Conservation (phyloP, 805 yeast genomes). For the Candida sakaeoensis region DNA sequence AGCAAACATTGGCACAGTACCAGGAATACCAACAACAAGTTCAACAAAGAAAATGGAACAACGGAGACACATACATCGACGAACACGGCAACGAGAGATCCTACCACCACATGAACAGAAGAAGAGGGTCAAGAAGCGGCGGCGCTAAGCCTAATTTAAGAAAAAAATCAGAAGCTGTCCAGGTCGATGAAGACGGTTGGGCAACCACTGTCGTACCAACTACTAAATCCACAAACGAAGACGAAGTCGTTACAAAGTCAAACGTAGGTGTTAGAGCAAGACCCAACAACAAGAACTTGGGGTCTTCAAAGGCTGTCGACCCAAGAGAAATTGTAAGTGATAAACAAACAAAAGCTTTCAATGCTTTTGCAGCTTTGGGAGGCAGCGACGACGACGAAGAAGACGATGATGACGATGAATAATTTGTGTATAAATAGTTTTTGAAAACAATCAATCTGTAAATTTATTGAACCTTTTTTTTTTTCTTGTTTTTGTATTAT, state of each 20-base stretch:
- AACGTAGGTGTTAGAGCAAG: slow-evolving; percentile 51
- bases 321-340: slow-evolving; percentile 69
- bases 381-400: slow-evolving; percentile 46
- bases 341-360: slow-evolving; percentile 62
- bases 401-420: slow-evolving; percentile 10
- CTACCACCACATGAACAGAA: slow-evolving; percentile 46
- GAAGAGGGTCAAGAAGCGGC: slow-evolving; percentile 58
- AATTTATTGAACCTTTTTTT: slow-evolving; percentile 1
- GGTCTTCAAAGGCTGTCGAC: slow-evolving; percentile 71
- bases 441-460: neutral
- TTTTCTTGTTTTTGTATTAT: neutral
- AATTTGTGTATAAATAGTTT: neutral
- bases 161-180: slow-evolving; percentile 48
- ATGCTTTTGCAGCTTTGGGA: slow-evolving; percentile 78
- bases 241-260: slow-evolving; percentile 44
- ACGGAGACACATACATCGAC: slow-evolving; percentile 45
- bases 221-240: slow-evolving; percentile 46
- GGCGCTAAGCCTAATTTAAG: slow-evolving; percentile 49
- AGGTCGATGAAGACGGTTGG: slow-evolving; percentile 81
- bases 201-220: slow-evolving; percentile 50
- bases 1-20: slow-evolving; percentile 22
- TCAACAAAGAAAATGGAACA: slow-evolving; percentile 10
- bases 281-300: slow-evolving; percentile 72
- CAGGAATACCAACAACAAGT: slow-evolving; percentile 3
- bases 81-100: slow-evolving; percentile 44